Conservation (phyloP, 2,329 filamentous ascomycete genomes). For the Colletotrichum sp. region DNA sequence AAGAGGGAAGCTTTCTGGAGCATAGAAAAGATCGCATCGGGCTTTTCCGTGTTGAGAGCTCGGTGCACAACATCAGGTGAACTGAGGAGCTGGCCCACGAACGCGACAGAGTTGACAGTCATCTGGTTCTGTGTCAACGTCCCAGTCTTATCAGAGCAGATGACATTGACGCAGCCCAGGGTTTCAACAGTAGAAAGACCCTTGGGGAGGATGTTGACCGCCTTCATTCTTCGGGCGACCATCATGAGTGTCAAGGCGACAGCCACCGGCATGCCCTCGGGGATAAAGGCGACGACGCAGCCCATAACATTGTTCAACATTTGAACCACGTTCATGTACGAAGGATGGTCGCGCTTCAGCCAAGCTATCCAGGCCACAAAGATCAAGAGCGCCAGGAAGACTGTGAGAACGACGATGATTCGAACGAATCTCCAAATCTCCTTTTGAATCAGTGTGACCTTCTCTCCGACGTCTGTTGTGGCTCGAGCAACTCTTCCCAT, state of each 20-base stretch:
- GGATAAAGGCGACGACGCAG: neutral
- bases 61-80: neutral
- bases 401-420: neutral
- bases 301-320: neutral
- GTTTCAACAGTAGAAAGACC: neutral
- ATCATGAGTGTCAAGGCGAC: conserved; percentile 46
- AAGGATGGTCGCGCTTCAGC: conserved; percentile 36
- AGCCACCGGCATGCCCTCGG: conserved; percentile 44
- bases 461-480: neutral
- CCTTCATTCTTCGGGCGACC: conserved; percentile 47
- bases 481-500: neutral
- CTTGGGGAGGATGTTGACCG: conserved; percentile 37
- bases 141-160: conserved; percentile 45
- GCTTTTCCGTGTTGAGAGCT: neutral
- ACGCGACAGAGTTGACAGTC: conserved; percentile 42
- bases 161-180: neutral
- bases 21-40: neutral
- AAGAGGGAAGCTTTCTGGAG: neutral
- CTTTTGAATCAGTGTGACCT: neutral
- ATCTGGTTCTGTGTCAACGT: conserved; percentile 50
- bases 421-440: neutral
- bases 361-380: conserved; percentile 42
- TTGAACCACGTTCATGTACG: neutral
- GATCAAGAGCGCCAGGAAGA: neutral
- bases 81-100: conserved; percentile 32